These are phyloP conservation scores for Pleurozium schreberi DNA, from an alignment of 225 moss, liverwort and hornwort species.

Conservation along the genomic window DNA sequence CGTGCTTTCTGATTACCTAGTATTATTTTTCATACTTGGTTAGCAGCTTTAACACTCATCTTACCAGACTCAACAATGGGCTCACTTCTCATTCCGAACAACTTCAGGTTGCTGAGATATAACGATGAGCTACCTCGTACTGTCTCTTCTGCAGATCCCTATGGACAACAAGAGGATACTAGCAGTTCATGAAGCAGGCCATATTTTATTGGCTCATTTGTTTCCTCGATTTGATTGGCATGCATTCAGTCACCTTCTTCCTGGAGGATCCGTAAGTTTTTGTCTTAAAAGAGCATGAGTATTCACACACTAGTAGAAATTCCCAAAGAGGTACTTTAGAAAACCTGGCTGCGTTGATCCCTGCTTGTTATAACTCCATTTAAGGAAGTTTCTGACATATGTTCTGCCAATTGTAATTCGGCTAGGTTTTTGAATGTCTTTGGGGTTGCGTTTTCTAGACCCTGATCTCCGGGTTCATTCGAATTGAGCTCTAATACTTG, in stretches of 20 bases:
- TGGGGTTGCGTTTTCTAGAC: neutral
- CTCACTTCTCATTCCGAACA: neutral
- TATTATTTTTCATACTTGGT: neutral
- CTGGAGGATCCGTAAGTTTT: conserved; percentile 86
- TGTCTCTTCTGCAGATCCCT: conserved; percentile 57
- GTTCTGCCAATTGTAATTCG: neutral
- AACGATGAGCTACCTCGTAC: neutral
- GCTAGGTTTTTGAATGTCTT: neutral
- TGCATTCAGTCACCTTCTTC: conserved; percentile 92
- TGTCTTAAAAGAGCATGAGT: neutral
- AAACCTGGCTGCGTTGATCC: neutral
- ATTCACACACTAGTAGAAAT: neutral
- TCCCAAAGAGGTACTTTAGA: neutral
- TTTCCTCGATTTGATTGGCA: conserved; percentile 93
- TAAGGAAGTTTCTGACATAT: neutral
- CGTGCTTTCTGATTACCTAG: neutral
- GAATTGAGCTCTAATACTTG: neutral
- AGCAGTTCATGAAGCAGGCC: conserved; percentile 95
- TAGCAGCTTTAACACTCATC: neutral
- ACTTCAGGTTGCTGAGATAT: neutral
- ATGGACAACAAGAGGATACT: conserved; percentile 59
- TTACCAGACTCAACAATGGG: neutral
- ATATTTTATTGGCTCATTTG: conserved; percentile 81
- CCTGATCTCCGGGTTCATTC: neutral
- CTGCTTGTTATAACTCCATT: neutral